Evolutionary conservation across 768 basidiomycete genomes (phyloP).

Genomic region (Guyanaporus albipodus): DNA sequence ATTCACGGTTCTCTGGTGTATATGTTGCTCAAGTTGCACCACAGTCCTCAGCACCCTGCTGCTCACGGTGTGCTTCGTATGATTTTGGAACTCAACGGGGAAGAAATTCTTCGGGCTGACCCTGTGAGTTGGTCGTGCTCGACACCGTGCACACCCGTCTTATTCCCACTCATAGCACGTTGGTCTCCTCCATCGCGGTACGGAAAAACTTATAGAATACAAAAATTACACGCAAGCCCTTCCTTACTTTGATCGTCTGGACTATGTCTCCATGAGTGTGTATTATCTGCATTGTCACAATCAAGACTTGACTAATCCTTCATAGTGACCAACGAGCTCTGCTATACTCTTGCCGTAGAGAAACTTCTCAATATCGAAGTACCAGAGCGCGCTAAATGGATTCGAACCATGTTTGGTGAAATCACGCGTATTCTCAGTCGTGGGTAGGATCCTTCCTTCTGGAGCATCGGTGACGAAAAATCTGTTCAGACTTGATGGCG

Average conservation of each 20-base stretch:
- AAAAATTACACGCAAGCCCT: constrained; percentile 97
- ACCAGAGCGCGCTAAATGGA: constrained; percentile 97
- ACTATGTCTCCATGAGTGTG: constrained; percentile 99
- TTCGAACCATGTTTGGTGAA: constrained; percentile 94
- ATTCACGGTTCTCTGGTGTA: neutral
- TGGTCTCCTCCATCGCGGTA: constrained; percentile 94
- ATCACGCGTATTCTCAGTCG: constrained; percentile 95
- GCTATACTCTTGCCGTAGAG: constrained; percentile 96
- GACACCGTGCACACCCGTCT: constrained; percentile 2
- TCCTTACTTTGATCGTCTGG: constrained; percentile 97
- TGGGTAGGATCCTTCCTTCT: constrained; percentile 34
- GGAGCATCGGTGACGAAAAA: neutral
- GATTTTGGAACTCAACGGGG: constrained; percentile 96
- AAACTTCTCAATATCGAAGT: constrained; percentile 97
- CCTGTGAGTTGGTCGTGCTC: constrained; percentile 46
- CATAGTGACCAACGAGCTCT: constrained; percentile 97
- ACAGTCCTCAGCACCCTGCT: constrained; percentile 88
- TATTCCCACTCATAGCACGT: constrained; percentile 60
- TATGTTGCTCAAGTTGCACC: neutral
- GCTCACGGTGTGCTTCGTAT: constrained; percentile 97
- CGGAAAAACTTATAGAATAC: constrained; percentile 98
- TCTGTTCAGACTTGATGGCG: constrained; percentile 81
- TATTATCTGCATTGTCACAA: constrained; percentile 4
- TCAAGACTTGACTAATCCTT: constrained; percentile 5
- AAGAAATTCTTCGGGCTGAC: constrained; percentile 86